phyloP scores from a whole-genome alignment of 441 rosid genomes.

The Geranium incanum region DNA sequence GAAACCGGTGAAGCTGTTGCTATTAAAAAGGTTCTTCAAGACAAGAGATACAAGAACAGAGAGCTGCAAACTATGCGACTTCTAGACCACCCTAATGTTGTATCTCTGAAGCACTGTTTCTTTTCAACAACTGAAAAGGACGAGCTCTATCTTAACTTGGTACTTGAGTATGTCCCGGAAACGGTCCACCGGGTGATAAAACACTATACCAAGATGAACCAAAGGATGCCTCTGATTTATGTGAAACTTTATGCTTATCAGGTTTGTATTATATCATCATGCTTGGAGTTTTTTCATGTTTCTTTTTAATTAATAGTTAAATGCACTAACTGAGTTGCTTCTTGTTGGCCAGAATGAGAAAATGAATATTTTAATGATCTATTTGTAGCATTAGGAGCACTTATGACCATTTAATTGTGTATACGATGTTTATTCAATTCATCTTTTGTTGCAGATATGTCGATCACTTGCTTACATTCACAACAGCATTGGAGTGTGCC shows the following conservation, averaged over 20 bases:
- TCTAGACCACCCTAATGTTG: slow-evolving; percentile 63
- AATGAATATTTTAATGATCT: neutral
- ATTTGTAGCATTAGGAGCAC: neutral
- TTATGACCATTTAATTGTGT: neutral
- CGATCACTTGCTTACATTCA: slow-evolving; percentile 48
- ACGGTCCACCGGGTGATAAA: slow-evolving; percentile 60
- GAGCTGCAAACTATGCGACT: slow-evolving; percentile 73
- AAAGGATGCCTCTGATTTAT: slow-evolving; percentile 58
- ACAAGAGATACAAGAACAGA: slow-evolving; percentile 67
- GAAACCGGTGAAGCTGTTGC: neutral
- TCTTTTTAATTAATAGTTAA: neutral
- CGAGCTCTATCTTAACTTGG: slow-evolving; percentile 67
- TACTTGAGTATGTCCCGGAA: slow-evolving; percentile 73
- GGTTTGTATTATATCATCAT: slow-evolving; percentile 27
- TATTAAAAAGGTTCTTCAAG: slow-evolving; percentile 62
- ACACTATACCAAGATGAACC: slow-evolving; percentile 58
- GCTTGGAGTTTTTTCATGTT: neutral
- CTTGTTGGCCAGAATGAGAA: neutral
- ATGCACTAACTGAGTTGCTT: neutral
- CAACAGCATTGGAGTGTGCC: slow-evolving; percentile 40
- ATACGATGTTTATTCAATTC: neutral
- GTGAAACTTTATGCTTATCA: slow-evolving; percentile 65
- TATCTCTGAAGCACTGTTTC: slow-evolving; percentile 77
- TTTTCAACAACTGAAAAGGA: slow-evolving; percentile 65
- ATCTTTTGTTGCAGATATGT: slow-evolving; percentile 31